Percentiles rank a stretch among this genome's conserved stretches.
Evolutionary conservation across 345 rosid species (phyloP).

Genomic region (Hevea brasiliensis): DNA sequence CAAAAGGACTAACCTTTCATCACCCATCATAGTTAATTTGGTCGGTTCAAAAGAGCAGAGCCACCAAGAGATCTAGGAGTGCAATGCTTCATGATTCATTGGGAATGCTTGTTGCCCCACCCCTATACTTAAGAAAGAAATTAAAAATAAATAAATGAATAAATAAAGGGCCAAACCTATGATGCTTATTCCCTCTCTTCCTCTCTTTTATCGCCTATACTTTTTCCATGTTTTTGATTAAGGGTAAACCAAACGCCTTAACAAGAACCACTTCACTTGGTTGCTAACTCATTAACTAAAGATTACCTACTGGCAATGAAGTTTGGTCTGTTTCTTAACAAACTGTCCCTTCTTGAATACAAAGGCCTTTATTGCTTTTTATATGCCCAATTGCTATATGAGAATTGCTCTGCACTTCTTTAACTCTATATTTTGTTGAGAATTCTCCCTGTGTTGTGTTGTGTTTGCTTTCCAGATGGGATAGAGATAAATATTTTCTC

Average conservation of each 20-base stretch:
- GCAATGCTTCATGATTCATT: constrained; percentile 38
- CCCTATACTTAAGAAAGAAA: neutral
- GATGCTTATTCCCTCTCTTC: constrained; percentile 23
- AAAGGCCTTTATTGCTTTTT: constrained; percentile 20
- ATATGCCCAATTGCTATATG: neutral
- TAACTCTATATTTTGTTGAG: neutral
- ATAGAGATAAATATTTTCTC: neutral
- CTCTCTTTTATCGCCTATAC: constrained; percentile 3
- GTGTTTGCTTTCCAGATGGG: constrained; percentile 47
- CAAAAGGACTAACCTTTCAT: constrained; percentile 22
- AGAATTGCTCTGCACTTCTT: neutral
- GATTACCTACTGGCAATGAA: constrained; percentile 12
- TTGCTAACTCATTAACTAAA: constrained; percentile 5
- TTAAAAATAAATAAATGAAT: neutral
- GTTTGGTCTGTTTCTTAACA: constrained; percentile 28
- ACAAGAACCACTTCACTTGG: constrained; percentile 26
- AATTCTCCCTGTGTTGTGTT: constrained; percentile 20
- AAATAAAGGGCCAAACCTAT: neutral
- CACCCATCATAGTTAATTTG: constrained; percentile 36
- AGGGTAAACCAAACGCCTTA: neutral
- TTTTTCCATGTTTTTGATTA: neutral
- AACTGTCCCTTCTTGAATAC: constrained; percentile 34
- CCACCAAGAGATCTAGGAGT: constrained; percentile 28
- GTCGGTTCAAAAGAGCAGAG: constrained; percentile 26
- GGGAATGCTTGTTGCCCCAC: constrained; percentile 39